Base-by-base conservation (phyloP, 139 green algal genomes). In the Chlamydomonas schloesseri region DNA sequence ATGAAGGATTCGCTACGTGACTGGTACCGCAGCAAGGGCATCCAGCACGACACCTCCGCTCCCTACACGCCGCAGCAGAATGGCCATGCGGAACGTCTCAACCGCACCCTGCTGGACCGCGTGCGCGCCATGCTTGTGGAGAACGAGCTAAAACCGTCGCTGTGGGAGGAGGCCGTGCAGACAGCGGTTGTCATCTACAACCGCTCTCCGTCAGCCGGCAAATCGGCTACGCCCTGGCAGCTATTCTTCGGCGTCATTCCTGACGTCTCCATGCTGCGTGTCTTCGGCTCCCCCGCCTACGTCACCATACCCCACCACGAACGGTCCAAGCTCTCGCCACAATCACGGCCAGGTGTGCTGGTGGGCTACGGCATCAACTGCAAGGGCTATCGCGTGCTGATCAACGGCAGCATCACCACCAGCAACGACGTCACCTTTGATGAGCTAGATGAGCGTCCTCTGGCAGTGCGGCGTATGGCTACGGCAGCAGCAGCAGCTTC, bases 31-130 rank as follows among this genome's bases (percentile, higher is more conserved):
- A 75, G 46, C n/a, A 68, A 85, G 64, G 87, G 87, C 60, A 88
- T 90, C 67, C 46, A 55, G 31, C 65, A 86, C 37, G 21, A 88
- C 47, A 71, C 47, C 15, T 75, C 60, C 33, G 78, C 78, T 2
- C 53, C 79, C 9, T 90, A 85, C 73, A 88, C 81, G 28, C 87
- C 81, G 0, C 37, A 88, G 65, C 87, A 90, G 67, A 88, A 90
- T 60, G 87, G 87, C 18, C 47, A 6, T 13, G 87, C 87, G 34
- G 87, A 91, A 74, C 55, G 81, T 6, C 69, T 88, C 31, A 91
- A 91, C 50, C 46, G 81, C 0, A 86, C 75, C 4, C 67, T 91
- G 10, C 11, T 88, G 57, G 37, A 82, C 28, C 64, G 37, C 34
- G 53, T 33, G 1, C 72, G 80, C 3, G 65, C 80, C 21, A 84